A percentile compares a stretch with the other conserved stretches of the same genome.
phyloP scores from a whole-genome alignment of 352 stramenopile species.

The Globisporangium spinosum region DNA sequence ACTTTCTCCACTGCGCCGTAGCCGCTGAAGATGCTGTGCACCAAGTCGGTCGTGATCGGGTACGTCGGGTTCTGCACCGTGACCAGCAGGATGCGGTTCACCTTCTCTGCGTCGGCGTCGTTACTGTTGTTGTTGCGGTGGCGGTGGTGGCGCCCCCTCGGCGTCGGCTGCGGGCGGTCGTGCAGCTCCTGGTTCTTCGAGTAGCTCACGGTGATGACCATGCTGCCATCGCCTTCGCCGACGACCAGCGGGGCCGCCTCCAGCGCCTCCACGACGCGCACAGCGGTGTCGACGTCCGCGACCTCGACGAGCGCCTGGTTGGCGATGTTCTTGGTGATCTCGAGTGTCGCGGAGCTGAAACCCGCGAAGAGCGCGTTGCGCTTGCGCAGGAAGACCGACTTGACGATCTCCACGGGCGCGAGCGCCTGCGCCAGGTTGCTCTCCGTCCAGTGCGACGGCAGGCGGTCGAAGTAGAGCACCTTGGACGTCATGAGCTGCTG shows the following conservation, averaged over 20 bases:
- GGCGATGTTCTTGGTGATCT: conserved; percentile 26
- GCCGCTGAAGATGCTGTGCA: conserved; percentile 40
- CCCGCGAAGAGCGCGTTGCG: conserved; percentile 49
- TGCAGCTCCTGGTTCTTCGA: conserved; percentile 65
- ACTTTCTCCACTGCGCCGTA: conserved; percentile 57
- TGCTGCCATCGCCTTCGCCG: conserved; percentile 12
- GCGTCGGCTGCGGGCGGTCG: conserved; percentile 22
- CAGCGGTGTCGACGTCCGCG: conserved; percentile 28
- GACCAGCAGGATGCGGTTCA: conserved; percentile 59
- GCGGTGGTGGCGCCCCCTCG: conserved; percentile 11
- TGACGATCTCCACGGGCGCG: conserved; percentile 22
- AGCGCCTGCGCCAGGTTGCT: conserved; percentile 28
- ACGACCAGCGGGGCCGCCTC: conserved; percentile 25
- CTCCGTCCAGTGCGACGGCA: conserved; percentile 48
- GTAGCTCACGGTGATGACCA: conserved; percentile 30
- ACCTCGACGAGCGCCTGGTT: conserved; percentile 52
- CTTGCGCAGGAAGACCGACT: conserved; percentile 48
- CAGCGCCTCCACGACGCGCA: conserved; percentile 26
- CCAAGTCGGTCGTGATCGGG: conserved; percentile 52
- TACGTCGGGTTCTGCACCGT: conserved; percentile 68
- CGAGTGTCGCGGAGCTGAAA: conserved; percentile 33
- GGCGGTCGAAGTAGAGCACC: conserved; percentile 48
- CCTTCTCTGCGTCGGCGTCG: conserved; percentile 10
- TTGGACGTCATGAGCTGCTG: conserved; percentile 31
- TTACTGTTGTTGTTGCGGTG: conserved; percentile 4